Evolutionary conservation across 257 asterid species (phyloP).

Genomic region (Marsdenia floribunda): DNA sequence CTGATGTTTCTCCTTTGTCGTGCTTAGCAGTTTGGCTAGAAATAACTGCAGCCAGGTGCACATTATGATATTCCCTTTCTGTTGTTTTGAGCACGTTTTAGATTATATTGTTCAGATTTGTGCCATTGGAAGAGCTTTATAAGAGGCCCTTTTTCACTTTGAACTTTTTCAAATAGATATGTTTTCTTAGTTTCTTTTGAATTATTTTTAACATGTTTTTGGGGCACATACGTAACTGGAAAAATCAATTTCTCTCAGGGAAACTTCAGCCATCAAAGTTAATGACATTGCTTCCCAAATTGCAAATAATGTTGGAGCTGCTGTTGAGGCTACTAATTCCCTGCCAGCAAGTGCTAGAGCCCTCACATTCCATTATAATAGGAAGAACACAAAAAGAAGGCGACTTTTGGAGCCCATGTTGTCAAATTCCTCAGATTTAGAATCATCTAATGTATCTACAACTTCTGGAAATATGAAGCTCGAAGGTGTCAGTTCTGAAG

Average conservation of each 20-base stretch:
- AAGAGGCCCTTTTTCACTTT: constrained; percentile 8
- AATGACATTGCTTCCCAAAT: constrained; percentile 86
- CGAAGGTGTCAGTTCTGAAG: constrained; percentile 44
- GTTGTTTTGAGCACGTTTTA: not conserved
- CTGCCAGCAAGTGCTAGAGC: constrained; percentile 71
- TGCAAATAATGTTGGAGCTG: constrained; percentile 87
- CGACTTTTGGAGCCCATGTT: constrained; percentile 63
- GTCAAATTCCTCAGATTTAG: constrained; percentile 32
- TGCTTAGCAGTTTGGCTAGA: constrained; percentile 97
- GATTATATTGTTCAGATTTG: not conserved
- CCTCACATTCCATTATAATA: constrained; percentile 63
- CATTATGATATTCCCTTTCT: constrained; percentile 20
- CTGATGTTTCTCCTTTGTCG: constrained; percentile 78
- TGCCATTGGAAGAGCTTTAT: constrained; percentile 1
- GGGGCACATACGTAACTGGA: constrained; percentile 21
- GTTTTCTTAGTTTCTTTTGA: constrained; percentile 10
- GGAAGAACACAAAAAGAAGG: constrained; percentile 79
- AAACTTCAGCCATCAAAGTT: constrained; percentile 90
- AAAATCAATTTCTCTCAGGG: constrained; percentile 52
- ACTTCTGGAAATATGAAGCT: constrained; percentile 36
- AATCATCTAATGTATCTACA: constrained; percentile 42
- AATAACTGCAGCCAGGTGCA: constrained; percentile 93
- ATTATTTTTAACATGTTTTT: constrained; percentile 10
- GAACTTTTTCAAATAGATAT: not conserved
- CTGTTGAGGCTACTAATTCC: constrained; percentile 82